These are phyloP conservation scores for Alternaria viburni DNA, from an alignment of 2,329 filamentous ascomycete genomes.

Conservation along the genomic window DNA sequence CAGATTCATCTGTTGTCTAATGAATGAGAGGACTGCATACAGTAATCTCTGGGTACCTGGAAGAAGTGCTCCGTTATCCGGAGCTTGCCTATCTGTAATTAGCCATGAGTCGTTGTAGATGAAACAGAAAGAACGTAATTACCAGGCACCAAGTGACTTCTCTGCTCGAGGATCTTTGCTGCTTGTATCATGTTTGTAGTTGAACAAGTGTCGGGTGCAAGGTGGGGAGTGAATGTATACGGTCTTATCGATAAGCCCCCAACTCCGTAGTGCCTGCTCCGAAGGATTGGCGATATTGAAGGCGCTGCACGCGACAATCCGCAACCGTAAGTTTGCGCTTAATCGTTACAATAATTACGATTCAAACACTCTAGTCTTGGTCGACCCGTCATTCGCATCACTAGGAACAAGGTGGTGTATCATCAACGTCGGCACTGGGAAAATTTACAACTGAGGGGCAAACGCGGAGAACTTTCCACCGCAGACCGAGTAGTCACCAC, in stretches of 20 bases:
- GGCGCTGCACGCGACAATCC: not conserved
- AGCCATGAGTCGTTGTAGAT: not conserved
- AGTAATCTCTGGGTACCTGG: constrained; percentile 82
- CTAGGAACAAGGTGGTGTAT: not conserved
- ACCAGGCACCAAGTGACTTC: constrained; percentile 55
- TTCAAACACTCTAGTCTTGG: too few species aligned
- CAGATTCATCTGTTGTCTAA: not conserved
- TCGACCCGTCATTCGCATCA: not conserved
- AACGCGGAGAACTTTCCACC: constrained; percentile 5
- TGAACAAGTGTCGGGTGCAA: constrained; percentile 2
- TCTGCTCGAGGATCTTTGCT: constrained; percentile 56
- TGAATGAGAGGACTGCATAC: constrained; percentile 2
- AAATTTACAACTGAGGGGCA: constrained; percentile 32
- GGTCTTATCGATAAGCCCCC: constrained; percentile 28
- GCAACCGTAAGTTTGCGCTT: not conserved
- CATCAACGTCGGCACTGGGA: not conserved
- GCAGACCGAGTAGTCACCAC: not conserved
- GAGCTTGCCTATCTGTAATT: constrained; percentile 66
- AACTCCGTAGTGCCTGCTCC: constrained; percentile 24
- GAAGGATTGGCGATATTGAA: constrained; percentile 2
- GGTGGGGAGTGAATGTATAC: constrained; percentile 18
- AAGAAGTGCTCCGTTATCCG: constrained; percentile 84
- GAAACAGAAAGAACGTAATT: not conserved
- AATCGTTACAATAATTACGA: not conserved
- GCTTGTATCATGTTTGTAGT: constrained; percentile 47